phyloP scores from a whole-genome alignment of 495 filamentous ascomycete species.

The Penicillium longicatenatum region DNA sequence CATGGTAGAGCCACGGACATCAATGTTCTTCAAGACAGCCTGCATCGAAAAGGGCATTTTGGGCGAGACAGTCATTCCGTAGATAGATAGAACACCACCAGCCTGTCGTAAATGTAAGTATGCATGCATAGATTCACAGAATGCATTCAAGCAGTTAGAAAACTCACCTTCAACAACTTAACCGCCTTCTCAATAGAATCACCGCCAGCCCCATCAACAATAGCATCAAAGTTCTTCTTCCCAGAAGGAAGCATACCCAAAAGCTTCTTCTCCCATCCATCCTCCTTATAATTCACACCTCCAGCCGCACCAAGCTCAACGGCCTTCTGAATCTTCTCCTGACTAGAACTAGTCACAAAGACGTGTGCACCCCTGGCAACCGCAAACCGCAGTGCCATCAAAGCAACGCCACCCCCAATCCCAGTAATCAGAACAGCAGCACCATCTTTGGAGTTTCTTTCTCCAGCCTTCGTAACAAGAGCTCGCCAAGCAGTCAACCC shows the following conservation, averaged over 20 bases:
- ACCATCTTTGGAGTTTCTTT: constrained; percentile 55
- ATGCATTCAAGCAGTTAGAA: not conserved
- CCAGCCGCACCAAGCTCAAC: constrained; percentile 65
- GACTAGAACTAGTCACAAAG: constrained; percentile 66
- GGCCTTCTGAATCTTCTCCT: constrained; percentile 67
- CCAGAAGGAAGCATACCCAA: constrained; percentile 52
- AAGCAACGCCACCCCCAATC: constrained; percentile 78
- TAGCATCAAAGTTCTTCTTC: constrained; percentile 64
- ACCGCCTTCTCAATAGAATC: constrained; percentile 62
- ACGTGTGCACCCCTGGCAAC: constrained; percentile 64
- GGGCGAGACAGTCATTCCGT: constrained; percentile 78
- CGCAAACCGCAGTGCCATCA: constrained; percentile 70
- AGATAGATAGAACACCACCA: constrained; percentile 68
- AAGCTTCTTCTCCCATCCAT: constrained; percentile 70
- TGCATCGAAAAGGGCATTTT: constrained; percentile 71
- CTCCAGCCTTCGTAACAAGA: constrained; percentile 67
- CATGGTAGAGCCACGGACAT: constrained; percentile 73
- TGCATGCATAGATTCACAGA: not conserved
- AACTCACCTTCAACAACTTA: constrained; percentile 57
- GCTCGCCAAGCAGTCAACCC: constrained; percentile 90
- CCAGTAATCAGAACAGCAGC: constrained; percentile 73
- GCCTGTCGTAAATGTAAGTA: constrained; percentile 24
- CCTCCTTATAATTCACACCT: constrained; percentile 67
- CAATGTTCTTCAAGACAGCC: constrained; percentile 75
- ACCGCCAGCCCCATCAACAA: constrained; percentile 78